A percentile compares a stretch with the other conserved stretches of the same genome.
These are phyloP conservation scores for Coemansia sp. DNA, from an alignment of 192 early-diverging fungal genomes.

Conservation along the genomic window DNA sequence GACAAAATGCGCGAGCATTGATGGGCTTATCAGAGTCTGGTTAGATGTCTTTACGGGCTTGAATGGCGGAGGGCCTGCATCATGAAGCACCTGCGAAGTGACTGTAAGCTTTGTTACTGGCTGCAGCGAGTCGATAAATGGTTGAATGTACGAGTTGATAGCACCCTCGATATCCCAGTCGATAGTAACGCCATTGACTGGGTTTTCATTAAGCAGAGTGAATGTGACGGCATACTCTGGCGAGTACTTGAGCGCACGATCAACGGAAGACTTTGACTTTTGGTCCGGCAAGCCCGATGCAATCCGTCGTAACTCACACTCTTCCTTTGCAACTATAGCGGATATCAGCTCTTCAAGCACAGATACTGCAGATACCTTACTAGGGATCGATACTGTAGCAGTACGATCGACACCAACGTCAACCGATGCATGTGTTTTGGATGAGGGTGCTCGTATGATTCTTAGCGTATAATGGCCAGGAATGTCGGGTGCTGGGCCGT, in stretches of 20 bases:
- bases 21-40: conserved; percentile 58
- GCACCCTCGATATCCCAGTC: conserved; percentile 84
- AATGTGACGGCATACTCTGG: conserved; percentile 81
- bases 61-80: conserved; percentile 70
- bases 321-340: conserved; percentile 23
- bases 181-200: conserved; percentile 56
- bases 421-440: conserved; percentile 1
- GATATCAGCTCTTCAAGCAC: conserved; percentile 11
- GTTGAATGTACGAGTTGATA: conserved; percentile 61
- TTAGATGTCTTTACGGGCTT: conserved; percentile 50
- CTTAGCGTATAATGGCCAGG: conserved; percentile 39
- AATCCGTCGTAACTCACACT: conserved; percentile 11
- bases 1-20: conserved; percentile 84
- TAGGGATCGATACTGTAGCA: conserved; percentile 7
- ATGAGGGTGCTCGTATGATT: neutral
- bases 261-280: neutral
- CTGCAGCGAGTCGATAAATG: conserved; percentile 68
- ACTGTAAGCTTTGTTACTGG: conserved; percentile 73
- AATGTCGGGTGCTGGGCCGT: conserved; percentile 7
- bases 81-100: conserved; percentile 83
- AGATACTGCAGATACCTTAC: neutral
- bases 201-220: conserved; percentile 83
- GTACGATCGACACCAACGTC: conserved; percentile 8
- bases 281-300: neutral
- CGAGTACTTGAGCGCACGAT: conserved; percentile 82